A percentile compares a stretch with the other conserved stretches of the same genome.
phyloP scores from a whole-genome alignment of 768 basidiomycete genomes.

The Psilocybe sp. region DNA sequence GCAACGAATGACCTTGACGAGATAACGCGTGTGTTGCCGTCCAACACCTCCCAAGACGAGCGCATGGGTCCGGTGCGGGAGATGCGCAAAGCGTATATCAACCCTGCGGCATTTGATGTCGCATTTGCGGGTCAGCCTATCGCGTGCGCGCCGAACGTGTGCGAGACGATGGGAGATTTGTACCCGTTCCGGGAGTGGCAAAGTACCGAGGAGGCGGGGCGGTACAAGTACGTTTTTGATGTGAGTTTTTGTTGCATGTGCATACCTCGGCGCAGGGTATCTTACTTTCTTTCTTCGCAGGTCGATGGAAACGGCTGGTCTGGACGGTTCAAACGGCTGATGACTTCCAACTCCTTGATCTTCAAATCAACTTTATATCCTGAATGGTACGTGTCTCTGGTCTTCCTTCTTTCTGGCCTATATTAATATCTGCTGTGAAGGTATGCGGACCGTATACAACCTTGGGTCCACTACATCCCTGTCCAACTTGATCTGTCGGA shows the following conservation, averaged over 20 bases:
- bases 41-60: conserved; percentile 22
- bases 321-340: conserved; percentile 60
- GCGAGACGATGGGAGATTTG: conserved; percentile 37
- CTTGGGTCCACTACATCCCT: conserved; percentile 78
- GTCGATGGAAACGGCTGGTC: conserved; percentile 70
- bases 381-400: conserved; percentile 50
- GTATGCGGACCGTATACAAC: conserved; percentile 54
- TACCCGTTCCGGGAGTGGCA: conserved; percentile 52
- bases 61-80: conserved; percentile 33
- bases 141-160: conserved; percentile 38
- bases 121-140: conserved; percentile 47
- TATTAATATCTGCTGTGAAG: conserved; percentile 24
- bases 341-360: conserved; percentile 59
- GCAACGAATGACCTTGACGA: conserved; percentile 38
- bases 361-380: conserved; percentile 74
- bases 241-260: conserved; percentile 27
- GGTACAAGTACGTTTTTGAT: conserved; percentile 61
- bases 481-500: conserved; percentile 64
- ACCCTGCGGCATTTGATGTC: conserved; percentile 59
- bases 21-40: conserved; percentile 35
- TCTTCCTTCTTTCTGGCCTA: background rate
- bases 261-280: background rate
- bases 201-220: conserved; percentile 44
- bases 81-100: conserved; percentile 37
- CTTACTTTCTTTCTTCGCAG: conserved; percentile 20